Base-by-base conservation (phyloP, 257 asterid species). In the Solanum medicagineum region DNA sequence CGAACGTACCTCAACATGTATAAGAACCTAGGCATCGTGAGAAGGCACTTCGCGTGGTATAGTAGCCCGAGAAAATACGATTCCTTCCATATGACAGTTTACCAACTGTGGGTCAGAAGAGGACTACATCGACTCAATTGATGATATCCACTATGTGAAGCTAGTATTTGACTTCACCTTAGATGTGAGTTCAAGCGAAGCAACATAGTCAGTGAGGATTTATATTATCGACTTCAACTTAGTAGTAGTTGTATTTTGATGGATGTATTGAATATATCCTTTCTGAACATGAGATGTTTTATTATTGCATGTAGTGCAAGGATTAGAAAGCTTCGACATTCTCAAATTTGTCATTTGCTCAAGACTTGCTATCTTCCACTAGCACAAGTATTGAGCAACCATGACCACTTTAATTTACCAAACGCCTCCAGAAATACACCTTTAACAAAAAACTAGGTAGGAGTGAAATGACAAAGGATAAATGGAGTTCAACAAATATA, bases 21-120 rank as follows among this genome's bases (percentile, higher is more conserved):
- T 86, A 80, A 55, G 42, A 95, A 90, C 86, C 85, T 95, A 24
- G 83, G 91, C 86, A 49, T 84, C 65, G 92, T 93, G 40, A 91
- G 97, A 86, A 91, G 81, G 89, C 98, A 95, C 87, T 95, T 95
- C 75, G 85, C 83, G 19, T 95, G 98, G 98, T 90, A 93, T 86
- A 71, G 59, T 20, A 85, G 16, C 53, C 97, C 98, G 0, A 77
- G 2, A 81, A 86, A 51, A 13, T 92, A 91, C 19, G 97, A 93
- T 73, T 90, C 97, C 56, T 95, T 95, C 83, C 80, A 93, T 85
- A 95, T 93, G 98, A 95, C 93, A 15, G 95, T 92, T 7, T 93
- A 95, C 89, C 95, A 95, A 84, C 91, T 95, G 32, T 95, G 98
- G 98, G 86, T 86, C 75, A 91, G 91, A 87, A 84, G 95, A 90